Evolutionary conservation across 2,329 filamentous ascomycete genomes (phyloP).

Genomic region (Endothia cerciana): DNA sequence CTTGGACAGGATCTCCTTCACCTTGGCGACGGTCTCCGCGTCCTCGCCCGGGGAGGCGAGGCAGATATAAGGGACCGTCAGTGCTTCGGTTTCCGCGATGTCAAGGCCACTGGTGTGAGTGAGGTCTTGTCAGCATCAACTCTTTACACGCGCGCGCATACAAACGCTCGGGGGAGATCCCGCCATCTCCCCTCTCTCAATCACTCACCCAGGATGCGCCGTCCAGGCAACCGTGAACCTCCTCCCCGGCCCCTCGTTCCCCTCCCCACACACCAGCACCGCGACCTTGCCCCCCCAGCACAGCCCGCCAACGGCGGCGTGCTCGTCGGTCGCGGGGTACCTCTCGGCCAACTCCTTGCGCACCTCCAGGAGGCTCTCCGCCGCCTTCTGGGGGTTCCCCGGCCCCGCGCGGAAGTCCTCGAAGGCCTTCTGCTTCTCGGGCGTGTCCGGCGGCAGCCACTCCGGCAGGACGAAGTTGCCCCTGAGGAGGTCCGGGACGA

Average conservation of each 20-base stretch:
- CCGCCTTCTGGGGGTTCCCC: conserved; percentile 37
- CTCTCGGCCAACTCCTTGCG: conserved; percentile 37
- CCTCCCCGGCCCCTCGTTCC: conserved; percentile 40
- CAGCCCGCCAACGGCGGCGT: conserved; percentile 49
- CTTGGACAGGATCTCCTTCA: conserved; percentile 47
- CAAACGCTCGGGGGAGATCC: too few species aligned
- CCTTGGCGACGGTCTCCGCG: conserved; percentile 47
- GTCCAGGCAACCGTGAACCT: conserved; percentile 42
- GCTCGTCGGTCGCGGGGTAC: conserved; percentile 44
- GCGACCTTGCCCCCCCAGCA: conserved; percentile 54
- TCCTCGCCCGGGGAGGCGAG: conserved; percentile 56
- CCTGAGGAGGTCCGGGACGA: conserved; percentile 47
- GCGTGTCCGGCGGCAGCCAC: conserved; percentile 46
- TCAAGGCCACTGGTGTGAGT: conserved; percentile 38
- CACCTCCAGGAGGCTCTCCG: conserved; percentile 38
- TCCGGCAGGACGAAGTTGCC: conserved; percentile 40
- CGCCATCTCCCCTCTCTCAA: neutral
- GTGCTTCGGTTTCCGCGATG: conserved; percentile 45
- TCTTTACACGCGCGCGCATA: neutral
- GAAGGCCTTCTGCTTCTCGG: conserved; percentile 45
- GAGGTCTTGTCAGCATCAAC: neutral
- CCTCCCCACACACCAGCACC: conserved; percentile 42
- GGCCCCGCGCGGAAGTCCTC: conserved; percentile 38
- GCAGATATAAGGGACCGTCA: conserved; percentile 52
- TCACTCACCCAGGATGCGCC: conserved; percentile 38